phyloP scores from a whole-genome alignment of 177 flowering plant species.

The Vitis hybrid region DNA sequence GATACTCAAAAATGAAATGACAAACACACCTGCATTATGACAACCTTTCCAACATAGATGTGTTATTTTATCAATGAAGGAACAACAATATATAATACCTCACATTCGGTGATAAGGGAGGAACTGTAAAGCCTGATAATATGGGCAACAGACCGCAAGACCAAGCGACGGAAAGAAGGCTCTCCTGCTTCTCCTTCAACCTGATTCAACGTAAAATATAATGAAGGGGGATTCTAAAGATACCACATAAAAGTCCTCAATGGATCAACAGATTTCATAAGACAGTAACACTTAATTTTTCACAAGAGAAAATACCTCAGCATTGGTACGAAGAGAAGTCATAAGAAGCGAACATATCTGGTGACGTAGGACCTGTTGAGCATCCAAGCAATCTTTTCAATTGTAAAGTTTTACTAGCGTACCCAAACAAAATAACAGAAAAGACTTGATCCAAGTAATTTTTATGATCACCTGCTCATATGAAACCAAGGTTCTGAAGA shows the following conservation, averaged over 20 bases:
- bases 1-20: too few species aligned
- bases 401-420: slow-evolving; percentile 9
- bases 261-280: slow-evolving; percentile 1
- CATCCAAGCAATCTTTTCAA: slow-evolving; percentile 17
- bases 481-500: slow-evolving; percentile 69
- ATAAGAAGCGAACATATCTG: slow-evolving; percentile 97
- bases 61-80: neutral
- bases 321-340: slow-evolving; percentile 93
- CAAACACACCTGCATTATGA: too few species aligned
- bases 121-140: slow-evolving; percentile 91
- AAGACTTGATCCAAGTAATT: slow-evolving; percentile 10
- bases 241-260: neutral
- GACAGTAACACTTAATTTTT: neutral
- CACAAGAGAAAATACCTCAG: slow-evolving; percentile 57
- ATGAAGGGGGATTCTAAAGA: neutral
- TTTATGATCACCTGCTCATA: slow-evolving; percentile 72
- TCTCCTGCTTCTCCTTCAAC: slow-evolving; percentile 95
- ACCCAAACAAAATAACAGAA: slow-evolving; percentile 6
- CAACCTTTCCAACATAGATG: too few species aligned
- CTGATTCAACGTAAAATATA: slow-evolving; percentile 35
- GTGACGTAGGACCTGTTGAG: slow-evolving; percentile 74
- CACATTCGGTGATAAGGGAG: slow-evolving; percentile 89
- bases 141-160: slow-evolving; percentile 94
- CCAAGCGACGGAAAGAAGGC: slow-evolving; percentile 92
- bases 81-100: slow-evolving; percentile 45